A percentile compares a stretch with the other conserved stretches of the same genome.
These are phyloP conservation scores for Hypsizygus marmoreus DNA, from an alignment of 768 basidiomycete genomes.

Conservation along the genomic window DNA sequence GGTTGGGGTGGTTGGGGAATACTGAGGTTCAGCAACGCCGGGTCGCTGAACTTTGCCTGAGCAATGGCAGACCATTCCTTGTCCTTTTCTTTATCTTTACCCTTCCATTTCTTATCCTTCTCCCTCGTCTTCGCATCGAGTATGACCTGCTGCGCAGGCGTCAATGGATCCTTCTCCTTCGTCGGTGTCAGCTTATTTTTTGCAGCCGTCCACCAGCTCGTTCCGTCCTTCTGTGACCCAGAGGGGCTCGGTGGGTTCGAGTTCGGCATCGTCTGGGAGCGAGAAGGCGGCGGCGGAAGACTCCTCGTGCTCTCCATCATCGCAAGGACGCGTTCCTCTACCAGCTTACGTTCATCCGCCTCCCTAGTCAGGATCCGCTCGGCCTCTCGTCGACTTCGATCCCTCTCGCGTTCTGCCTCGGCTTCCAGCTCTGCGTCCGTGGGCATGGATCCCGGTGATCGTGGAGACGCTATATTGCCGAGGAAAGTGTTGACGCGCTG, in stretches of 20 bases:
- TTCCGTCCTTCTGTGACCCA: conserved; percentile 60
- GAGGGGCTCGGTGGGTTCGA: conserved; percentile 65
- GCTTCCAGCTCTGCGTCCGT: conserved; percentile 83
- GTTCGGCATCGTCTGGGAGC: conserved; percentile 56
- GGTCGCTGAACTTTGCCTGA: conserved; percentile 56
- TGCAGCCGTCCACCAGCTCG: conserved; percentile 73
- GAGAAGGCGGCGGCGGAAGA: conserved; percentile 61
- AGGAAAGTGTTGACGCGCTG: conserved; percentile 74
- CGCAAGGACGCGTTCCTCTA: conserved; percentile 77
- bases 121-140: conserved; percentile 70
- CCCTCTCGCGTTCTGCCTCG: conserved; percentile 76
- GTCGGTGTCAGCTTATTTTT: conserved; percentile 79
- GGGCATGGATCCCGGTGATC: conserved; percentile 42
- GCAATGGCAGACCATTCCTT: conserved; percentile 59
- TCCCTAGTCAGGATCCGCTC: conserved; percentile 75
- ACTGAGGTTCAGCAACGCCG: conserved; percentile 56
- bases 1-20: conserved; percentile 42
- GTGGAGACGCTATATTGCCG: conserved; percentile 48
- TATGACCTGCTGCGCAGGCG: conserved; percentile 83
- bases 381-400: conserved; percentile 73
- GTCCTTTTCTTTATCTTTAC: conserved; percentile 55
- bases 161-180: conserved; percentile 72
- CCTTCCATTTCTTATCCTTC: conserved; percentile 52
- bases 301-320: conserved; percentile 60
- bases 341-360: conserved; percentile 62